Base-by-base conservation (phyloP, 176 grass and related monocot genomes). In the Avena atlantica region DNA sequence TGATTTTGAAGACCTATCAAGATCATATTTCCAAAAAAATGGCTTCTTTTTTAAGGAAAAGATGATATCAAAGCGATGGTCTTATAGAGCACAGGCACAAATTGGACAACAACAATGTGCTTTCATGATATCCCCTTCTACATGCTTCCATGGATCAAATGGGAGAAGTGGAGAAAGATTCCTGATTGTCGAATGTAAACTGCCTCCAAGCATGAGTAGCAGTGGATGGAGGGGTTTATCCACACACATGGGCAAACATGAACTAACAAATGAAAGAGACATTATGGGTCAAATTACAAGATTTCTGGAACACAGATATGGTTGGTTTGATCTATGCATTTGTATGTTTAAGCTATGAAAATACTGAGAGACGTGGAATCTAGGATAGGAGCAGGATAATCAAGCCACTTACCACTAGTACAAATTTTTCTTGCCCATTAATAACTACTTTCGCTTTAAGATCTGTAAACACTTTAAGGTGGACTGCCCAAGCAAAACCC, bases 381-480 rank as follows among this genome's bases (percentile, higher is more conserved):
- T 29, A 63, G 1, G 21, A 64, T 64, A 65, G 4, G 42, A 80
- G 42, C 42, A 5, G 42, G 12, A 64, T 64, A 48, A 80, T 64
- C 37, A 80, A 80, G 78, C 40, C n/a, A 17, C 21, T 63, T 44
- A 10, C 36, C 37, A 58, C 55, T 57, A 58, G 76, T 78, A 8
- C 5, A 40, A 59, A 78, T 21, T 79, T 11, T 12, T 58, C 12
- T 20, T 79, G 8, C 37, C 20, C 12, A 62, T 62, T 44, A 15
- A 40, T 79, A 24, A 82, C 36, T 57, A 53, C 15, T 37, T 68
- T 52, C 65, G 27, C 48, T 37, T n/a, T 53, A 53, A 59, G 67
- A 70, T 83, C 24, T 15, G 3, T 73, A 73, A 40, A 72, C 67
- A 44, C 40, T 83, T 69, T 81, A 68, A 37, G 80, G 62, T 55